Evolutionary conservation across 768 basidiomycete genomes (phyloP).

Genomic region (Serendipita sp.): DNA sequence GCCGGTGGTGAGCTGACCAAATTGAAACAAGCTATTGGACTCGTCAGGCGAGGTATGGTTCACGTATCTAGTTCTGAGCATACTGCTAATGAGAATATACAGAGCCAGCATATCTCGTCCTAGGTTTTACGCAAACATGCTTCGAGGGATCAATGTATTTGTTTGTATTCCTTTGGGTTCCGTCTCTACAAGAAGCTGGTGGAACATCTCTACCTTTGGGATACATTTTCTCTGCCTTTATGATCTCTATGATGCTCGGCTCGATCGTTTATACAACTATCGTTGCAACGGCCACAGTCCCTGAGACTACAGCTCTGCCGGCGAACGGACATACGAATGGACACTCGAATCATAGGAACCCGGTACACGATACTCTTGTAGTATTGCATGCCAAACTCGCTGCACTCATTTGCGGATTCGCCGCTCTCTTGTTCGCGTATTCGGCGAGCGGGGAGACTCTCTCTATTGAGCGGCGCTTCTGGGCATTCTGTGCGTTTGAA

Average conservation of each 20-base stretch:
- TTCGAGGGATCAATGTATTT: conserved; percentile 79
- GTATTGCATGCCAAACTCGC: conserved; percentile 51
- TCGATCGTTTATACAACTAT: conserved; percentile 51
- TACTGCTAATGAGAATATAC: background rate
- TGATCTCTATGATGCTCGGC: conserved; percentile 71
- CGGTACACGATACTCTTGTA: conserved; percentile 26
- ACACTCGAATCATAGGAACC: background rate
- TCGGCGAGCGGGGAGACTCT: conserved; percentile 25
- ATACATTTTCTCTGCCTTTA: conserved; percentile 66
- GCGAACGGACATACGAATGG: background rate
- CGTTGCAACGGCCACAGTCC: conserved; percentile 17
- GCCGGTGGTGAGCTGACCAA: conserved; percentile 37
- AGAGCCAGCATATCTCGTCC: conserved; percentile 47
- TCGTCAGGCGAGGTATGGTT: conserved; percentile 34
- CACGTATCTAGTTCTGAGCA: too few relatives aligned
- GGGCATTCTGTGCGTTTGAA: conserved; percentile 61
- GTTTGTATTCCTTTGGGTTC: conserved; percentile 74
- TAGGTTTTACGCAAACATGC: conserved; percentile 62
- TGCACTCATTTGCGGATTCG: conserved; percentile 42
- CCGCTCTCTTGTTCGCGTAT: conserved; percentile 38
- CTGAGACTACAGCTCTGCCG: conserved; percentile 13
- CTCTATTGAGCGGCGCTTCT: conserved; percentile 40
- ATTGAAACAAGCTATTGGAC: conserved; percentile 38
- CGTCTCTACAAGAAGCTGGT: conserved; percentile 44
- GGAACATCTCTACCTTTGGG: conserved; percentile 43